A percentile compares a stretch with the other conserved stretches of the same genome.
These are phyloP conservation scores for Conoideocrella luteorostrata DNA, from an alignment of 2,329 filamentous ascomycete genomes.

Conservation along the genomic window DNA sequence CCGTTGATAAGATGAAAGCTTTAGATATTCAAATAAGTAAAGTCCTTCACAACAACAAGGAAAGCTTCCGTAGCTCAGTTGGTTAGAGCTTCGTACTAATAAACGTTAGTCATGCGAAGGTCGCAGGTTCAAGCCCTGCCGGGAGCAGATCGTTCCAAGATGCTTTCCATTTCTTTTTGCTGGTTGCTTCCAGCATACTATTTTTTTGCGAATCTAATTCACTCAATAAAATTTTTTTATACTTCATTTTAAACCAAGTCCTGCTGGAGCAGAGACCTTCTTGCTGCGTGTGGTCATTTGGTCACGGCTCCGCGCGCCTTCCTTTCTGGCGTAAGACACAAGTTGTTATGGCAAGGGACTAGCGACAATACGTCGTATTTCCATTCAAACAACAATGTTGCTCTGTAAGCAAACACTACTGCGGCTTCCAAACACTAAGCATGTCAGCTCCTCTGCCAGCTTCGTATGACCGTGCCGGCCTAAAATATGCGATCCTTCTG, in stretches of 20 bases:
- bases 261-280: too few species aligned
- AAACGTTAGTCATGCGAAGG: conserved; percentile 15
- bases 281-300: too few species aligned
- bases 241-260: background rate
- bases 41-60: too few species aligned
- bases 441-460: conserved; percentile 4
- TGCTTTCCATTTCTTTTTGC: conserved; percentile 9
- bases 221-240: too few species aligned
- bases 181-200: background rate
- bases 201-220: too few species aligned
- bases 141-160: conserved; percentile 14
- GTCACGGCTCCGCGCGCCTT: too few species aligned
- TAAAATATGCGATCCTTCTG: background rate
- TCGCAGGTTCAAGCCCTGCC: conserved; percentile 16
- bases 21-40: too few species aligned
- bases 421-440: conserved; percentile 5
- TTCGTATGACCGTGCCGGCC: conserved; percentile 4
- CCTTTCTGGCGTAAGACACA: too few species aligned
- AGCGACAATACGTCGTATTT: background rate
- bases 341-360: too few species aligned
- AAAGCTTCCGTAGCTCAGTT: conserved; percentile 17
- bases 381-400: too few species aligned
- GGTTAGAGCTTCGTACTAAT: conserved; percentile 19
- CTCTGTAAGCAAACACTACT: too few species aligned
- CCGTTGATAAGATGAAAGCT: too few species aligned